A percentile compares a stretch with the other conserved stretches of the same genome.
Evolutionary conservation across 2,329 filamentous ascomycete species (phyloP).

Genomic region (Fusarium incarnatum): DNA sequence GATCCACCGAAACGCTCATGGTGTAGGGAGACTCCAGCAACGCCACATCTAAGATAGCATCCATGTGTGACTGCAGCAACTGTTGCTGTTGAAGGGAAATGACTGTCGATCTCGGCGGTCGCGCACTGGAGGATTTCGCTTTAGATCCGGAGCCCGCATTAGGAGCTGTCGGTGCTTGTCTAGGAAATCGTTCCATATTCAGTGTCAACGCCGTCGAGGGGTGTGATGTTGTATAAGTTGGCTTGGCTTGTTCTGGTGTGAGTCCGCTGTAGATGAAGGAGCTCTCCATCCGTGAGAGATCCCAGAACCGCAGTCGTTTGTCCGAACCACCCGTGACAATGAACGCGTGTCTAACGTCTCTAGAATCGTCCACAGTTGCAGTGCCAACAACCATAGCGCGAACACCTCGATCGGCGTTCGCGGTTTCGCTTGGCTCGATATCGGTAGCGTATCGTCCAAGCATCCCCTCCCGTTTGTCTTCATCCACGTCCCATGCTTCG

Average conservation of each 20-base stretch:
- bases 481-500: conserved; percentile 89
- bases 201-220: conserved; percentile 72
- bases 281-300: conserved; percentile 80
- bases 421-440: conserved; percentile 70
- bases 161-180: conserved; percentile 51
- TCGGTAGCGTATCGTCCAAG: conserved; percentile 84
- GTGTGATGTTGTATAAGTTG: conserved; percentile 76
- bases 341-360: conserved; percentile 82
- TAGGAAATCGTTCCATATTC: conserved; percentile 71
- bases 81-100: conserved; percentile 90
- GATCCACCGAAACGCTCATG: conserved; percentile 92
- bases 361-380: conserved; percentile 75
- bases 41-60: conserved; percentile 88
- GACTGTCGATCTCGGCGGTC: conserved; percentile 80
- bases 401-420: conserved; percentile 73
- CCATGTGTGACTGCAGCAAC: conserved; percentile 85
- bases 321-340: conserved; percentile 90
- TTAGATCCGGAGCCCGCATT: conserved; percentile 50
- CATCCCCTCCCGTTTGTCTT: conserved; percentile 88
- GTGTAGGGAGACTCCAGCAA: conserved; percentile 89
- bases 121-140: conserved; percentile 47
- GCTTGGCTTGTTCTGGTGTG: conserved; percentile 74
- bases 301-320: conserved; percentile 94
- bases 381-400: conserved; percentile 79
- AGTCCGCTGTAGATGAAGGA: conserved; percentile 86